Conservation (phyloP, 768 basidiomycete genomes). For the Coprinellus micaceus region DNA sequence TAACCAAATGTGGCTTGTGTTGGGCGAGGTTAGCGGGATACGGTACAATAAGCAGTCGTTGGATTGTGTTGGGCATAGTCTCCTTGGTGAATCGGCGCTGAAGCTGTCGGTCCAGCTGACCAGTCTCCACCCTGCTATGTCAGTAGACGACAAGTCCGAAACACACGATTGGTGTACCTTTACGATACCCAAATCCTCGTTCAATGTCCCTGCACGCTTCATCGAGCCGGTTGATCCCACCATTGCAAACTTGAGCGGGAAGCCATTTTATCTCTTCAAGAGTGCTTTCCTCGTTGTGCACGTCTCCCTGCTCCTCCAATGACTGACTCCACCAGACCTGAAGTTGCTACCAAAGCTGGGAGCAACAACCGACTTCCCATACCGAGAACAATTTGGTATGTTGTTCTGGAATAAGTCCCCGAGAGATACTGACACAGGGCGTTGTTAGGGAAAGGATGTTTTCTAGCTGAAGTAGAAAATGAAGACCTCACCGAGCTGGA, state of each 20-base stretch:
- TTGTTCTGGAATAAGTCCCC: too few relatives aligned
- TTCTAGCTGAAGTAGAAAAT: background rate
- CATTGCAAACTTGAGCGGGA: background rate
- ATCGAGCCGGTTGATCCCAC: background rate
- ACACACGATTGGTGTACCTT: too few relatives aligned
- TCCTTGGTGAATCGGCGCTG: slow-evolving; percentile 5
- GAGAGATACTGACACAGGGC: too few relatives aligned
- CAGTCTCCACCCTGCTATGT: background rate
- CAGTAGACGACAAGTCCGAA: too few relatives aligned
- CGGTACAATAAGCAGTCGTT: slow-evolving; percentile 8
- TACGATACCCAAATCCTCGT: too few relatives aligned
- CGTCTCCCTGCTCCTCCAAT: background rate
- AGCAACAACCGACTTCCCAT: background rate
- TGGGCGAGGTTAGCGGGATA: slow-evolving; percentile 16
- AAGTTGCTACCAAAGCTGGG: background rate
- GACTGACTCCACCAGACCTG: background rate
- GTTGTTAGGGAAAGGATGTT: background rate
- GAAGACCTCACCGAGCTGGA: background rate
- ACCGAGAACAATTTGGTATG: background rate
- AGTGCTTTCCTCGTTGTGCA: background rate
- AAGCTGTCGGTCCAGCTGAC: background rate
- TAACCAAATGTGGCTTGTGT: slow-evolving; percentile 13
- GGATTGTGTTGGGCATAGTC: slow-evolving; percentile 7
- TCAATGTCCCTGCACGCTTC: background rate
- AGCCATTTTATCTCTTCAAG: background rate